phyloP scores from a whole-genome alignment of 768 basidiomycete species.

The Lactarius akahatsu region DNA sequence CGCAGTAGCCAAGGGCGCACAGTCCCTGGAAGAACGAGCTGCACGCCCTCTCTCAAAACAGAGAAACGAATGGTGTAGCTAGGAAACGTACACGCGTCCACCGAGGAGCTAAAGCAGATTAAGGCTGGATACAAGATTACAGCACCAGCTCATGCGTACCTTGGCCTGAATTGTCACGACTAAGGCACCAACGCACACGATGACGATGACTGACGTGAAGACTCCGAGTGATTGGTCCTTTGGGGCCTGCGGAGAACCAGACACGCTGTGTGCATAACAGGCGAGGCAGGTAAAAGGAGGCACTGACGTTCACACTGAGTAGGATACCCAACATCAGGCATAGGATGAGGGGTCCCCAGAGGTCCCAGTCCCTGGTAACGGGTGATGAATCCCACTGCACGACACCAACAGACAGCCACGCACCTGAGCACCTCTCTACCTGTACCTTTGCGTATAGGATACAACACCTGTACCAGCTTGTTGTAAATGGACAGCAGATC shows the following conservation, averaged over 20 bases:
- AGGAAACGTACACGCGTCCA: conserved; percentile 66
- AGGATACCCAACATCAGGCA: conserved; percentile 79
- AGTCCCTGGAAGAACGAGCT: conserved; percentile 96
- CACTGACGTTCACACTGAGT: conserved; percentile 76
- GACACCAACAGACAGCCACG: conserved; percentile 26
- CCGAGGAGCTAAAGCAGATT: conserved; percentile 60
- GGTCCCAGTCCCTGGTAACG: conserved; percentile 83
- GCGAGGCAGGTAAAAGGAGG: not conserved
- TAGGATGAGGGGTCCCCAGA: conserved; percentile 92
- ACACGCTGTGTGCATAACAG: conserved; percentile 5
- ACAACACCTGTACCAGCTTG: conserved; percentile 91
- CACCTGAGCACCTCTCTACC: conserved; percentile 82
- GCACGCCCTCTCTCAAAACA: conserved; percentile 3
- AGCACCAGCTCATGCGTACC: conserved; percentile 41
- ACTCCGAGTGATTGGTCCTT: conserved; percentile 78
- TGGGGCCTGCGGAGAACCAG: conserved; percentile 61
- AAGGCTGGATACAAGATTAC: conserved; percentile 4
- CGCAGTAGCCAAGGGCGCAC: conserved; percentile 92
- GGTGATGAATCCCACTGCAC: not conserved
- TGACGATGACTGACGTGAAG: conserved; percentile 92
- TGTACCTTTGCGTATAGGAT: conserved; percentile 67
- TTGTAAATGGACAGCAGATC: conserved; percentile 89
- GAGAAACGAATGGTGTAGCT: not conserved
- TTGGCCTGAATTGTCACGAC: conserved; percentile 96
- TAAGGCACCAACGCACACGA: conserved; percentile 87